These are phyloP conservation scores for Nannizzia gypsea DNA, from an alignment of 2,329 filamentous ascomycete species.

Conservation along the genomic window DNA sequence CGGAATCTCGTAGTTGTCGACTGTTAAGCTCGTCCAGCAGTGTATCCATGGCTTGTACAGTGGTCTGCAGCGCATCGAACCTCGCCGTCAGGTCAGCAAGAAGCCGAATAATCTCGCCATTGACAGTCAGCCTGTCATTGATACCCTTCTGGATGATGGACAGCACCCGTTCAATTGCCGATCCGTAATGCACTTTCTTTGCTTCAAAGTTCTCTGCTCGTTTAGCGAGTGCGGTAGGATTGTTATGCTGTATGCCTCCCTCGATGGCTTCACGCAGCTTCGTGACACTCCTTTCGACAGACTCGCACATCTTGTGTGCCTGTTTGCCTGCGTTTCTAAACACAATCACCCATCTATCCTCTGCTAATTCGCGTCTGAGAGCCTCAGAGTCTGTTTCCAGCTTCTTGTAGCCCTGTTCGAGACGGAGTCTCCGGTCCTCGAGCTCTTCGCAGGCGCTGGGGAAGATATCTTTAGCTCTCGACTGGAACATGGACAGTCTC, in stretches of 20 bases:
- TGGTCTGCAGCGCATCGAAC: slow-evolving; percentile 63
- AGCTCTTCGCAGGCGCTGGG: slow-evolving; percentile 86
- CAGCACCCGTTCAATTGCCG: slow-evolving; percentile 81
- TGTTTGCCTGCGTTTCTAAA: slow-evolving; percentile 87
- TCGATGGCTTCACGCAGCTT: slow-evolving; percentile 76
- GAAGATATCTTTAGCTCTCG: slow-evolving; percentile 64
- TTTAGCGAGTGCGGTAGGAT: slow-evolving; percentile 58
- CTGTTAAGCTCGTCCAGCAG: slow-evolving; percentile 60
- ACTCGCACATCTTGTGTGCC: slow-evolving; percentile 93
- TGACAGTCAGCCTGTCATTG: slow-evolving; percentile 86
- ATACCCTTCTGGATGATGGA: slow-evolving; percentile 94
- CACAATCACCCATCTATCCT: slow-evolving; percentile 91
- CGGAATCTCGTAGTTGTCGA: slow-evolving; percentile 76
- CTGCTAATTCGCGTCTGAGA: slow-evolving; percentile 76
- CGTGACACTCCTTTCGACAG: slow-evolving; percentile 71
- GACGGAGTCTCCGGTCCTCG: slow-evolving; percentile 56
- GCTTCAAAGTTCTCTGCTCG: slow-evolving; percentile 89
- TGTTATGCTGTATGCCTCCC: slow-evolving; percentile 59
- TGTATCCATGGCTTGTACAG: slow-evolving; percentile 65
- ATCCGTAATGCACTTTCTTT: slow-evolving; percentile 87
- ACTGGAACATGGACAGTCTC: slow-evolving; percentile 76
- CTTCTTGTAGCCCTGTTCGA: slow-evolving; percentile 79
- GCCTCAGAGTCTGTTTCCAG: slow-evolving; percentile 84
- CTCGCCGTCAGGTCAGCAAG: slow-evolving; percentile 75
- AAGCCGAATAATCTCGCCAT: slow-evolving; percentile 82